phyloP scores from a whole-genome alignment of 495 filamentous ascomycete species.

The Trichoderma virens region DNA sequence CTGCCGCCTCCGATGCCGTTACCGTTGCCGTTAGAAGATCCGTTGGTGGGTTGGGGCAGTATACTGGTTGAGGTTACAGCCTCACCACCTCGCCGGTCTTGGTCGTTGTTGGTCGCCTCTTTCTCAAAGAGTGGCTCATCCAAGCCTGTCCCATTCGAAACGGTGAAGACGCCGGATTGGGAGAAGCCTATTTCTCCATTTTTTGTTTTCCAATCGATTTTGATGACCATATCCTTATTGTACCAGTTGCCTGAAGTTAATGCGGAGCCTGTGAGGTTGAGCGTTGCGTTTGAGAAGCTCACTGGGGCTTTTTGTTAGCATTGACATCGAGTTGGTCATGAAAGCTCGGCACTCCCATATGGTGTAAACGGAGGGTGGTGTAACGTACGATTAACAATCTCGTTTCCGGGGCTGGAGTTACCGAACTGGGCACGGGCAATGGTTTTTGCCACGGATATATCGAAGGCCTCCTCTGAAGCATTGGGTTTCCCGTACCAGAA shows the following conservation, averaged over 20 bases:
- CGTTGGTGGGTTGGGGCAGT: background rate
- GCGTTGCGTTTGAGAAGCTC: background rate
- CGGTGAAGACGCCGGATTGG: conserved; percentile 3
- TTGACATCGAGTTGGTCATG: background rate
- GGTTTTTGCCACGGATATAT: background rate
- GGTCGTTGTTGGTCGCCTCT: background rate
- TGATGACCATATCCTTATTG: background rate
- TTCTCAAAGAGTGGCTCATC: background rate
- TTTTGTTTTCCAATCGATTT: background rate
- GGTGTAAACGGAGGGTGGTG: background rate
- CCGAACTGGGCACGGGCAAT: background rate
- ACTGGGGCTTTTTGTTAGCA: background rate
- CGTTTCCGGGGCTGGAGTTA: background rate
- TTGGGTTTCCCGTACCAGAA: background rate
- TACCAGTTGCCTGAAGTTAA: background rate
- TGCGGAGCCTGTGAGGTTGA: background rate
- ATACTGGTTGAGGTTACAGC: background rate
- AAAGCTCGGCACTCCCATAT: too few species aligned
- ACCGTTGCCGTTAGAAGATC: background rate
- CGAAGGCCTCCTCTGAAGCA: background rate
- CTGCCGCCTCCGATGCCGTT: background rate
- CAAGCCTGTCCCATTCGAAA: background rate
- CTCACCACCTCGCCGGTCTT: background rate
- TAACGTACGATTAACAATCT: background rate
- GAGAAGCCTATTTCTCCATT: background rate